Evolutionary conservation across 129 eudicot species (phyloP), one percentile per base, ranked within the genome.

Genomic region (Chrysanthemum lavandulifolium): DNA sequence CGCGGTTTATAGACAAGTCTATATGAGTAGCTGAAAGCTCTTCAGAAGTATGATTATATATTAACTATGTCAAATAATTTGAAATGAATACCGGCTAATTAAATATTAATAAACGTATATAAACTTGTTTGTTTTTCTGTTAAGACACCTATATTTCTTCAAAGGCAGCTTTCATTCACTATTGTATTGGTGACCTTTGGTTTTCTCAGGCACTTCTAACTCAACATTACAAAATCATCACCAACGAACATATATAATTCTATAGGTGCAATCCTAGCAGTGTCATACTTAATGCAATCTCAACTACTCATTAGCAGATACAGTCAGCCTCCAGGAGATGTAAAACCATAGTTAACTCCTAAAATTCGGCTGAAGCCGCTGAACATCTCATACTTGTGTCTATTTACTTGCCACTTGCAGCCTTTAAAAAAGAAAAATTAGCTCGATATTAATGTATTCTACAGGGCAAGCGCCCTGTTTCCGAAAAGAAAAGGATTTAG

Each of bases 291-390:
- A 18, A 2, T 71, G 55, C 65, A 71, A 43, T 43, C 65, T 57
- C 12, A 57, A 43, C 66, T 7, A 43, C 43, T 40, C 43, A 40
- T 40, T 19, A 61, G 66, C 14, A 61, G 49, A n/a, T n/a, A n/a
- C n/a, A n/a, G n/a, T n/a, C n/a, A n/a, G n/a, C n/a, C n/a, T n/a
- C n/a, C n/a, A n/a, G n/a, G n/a, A n/a, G n/a, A 9, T 25, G 18
- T 27, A 72, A 45, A 23, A 23, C 27, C 58, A 72, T 72, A 72
- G 25, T 23, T 58, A 56, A 72, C 76, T 4, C 13, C 47, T 43
- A 71, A 14, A 57, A 54, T 33, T 43, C 14, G 56, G 40, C 75
- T 15, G 15, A 54, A 10, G 33, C 33, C 36, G 36, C 36, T 31
- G 36, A 31, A 31, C 36, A 31, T 31, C 61, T 69, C 52, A 27